These are phyloP conservation scores for Reutealis trisperma DNA, from an alignment of 345 rosid genomes.

Conservation along the genomic window DNA sequence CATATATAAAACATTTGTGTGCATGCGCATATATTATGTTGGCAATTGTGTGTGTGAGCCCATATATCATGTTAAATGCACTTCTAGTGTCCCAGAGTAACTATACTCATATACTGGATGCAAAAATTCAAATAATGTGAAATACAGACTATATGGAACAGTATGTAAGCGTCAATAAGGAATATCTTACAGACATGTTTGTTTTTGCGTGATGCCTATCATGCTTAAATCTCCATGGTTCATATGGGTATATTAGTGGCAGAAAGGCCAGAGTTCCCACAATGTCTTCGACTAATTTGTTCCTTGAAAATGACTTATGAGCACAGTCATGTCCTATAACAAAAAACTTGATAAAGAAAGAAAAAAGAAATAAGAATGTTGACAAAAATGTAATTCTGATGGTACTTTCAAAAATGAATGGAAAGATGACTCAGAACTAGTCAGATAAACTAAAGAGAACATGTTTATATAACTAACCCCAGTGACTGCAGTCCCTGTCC, in stretches of 20 bases:
- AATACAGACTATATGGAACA: background rate
- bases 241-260: slow-evolving; percentile 88
- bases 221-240: slow-evolving; percentile 97
- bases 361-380: slow-evolving; percentile 21
- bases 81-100: background rate
- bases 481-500: slow-evolving; percentile 93
- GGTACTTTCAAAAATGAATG: background rate
- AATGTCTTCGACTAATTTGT: slow-evolving; percentile 86
- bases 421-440: background rate
- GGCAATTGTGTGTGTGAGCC: no score
- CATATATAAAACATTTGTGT: background rate
- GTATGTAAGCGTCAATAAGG: background rate
- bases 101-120: background rate
- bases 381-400: slow-evolving; percentile 10
- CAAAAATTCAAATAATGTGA: background rate
- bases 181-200: slow-evolving; percentile 60
- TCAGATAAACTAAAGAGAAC: background rate
- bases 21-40: background rate
- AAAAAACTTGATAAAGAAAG: slow-evolving; percentile 61
- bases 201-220: slow-evolving; percentile 96
- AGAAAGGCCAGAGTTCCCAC: slow-evolving; percentile 91
- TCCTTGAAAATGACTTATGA: slow-evolving; percentile 89
- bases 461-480: slow-evolving; percentile 54
- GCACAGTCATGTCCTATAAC: slow-evolving; percentile 99
- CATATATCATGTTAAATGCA: background rate